Conservation (phyloP, 805 yeast genomes). For the Wickerhamomyces canadensis region DNA sequence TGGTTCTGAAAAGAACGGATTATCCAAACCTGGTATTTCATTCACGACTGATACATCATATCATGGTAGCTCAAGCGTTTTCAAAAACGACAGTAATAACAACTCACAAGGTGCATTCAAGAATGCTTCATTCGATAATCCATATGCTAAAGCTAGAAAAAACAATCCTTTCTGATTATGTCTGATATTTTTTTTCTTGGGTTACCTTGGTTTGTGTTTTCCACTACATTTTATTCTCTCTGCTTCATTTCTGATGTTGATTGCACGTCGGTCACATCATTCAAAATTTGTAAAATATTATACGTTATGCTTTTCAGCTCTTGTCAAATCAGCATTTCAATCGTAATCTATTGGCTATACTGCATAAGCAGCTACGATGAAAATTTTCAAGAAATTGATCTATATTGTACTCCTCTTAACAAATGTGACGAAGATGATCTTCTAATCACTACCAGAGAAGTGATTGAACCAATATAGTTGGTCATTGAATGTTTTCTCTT, state of each 20-base stretch:
- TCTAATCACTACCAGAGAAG: not conserved
- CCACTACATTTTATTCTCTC: too few species aligned
- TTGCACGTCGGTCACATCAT: too few species aligned
- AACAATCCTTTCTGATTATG: slow-evolving; percentile 6
- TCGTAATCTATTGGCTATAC: too few species aligned
- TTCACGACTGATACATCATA: slow-evolving; percentile 16
- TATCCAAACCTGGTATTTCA: slow-evolving; percentile 17
- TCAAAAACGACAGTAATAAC: slow-evolving; percentile 1
- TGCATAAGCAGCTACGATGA: too few species aligned
- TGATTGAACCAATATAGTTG: slow-evolving; percentile 25
- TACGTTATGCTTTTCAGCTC: too few species aligned
- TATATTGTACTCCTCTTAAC: not conserved
- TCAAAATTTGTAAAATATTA: too few species aligned
- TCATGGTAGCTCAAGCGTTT: slow-evolving; percentile 16
- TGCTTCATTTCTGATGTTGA: too few species aligned
- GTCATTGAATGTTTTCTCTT: slow-evolving; percentile 51
- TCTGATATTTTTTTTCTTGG: too few species aligned
- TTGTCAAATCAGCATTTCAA: too few species aligned
- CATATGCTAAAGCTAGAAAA: slow-evolving; percentile 21
- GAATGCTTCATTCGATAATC: slow-evolving; percentile 17
- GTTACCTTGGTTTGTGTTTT: too few species aligned
- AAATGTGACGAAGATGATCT: too few species aligned
- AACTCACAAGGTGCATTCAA: slow-evolving; percentile 4
- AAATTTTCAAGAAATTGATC: not conserved
- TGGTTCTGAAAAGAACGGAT: slow-evolving; percentile 9